Conservation (phyloP, 176 grass and related monocot genomes). For the Paspalum vaginatum region DNA sequence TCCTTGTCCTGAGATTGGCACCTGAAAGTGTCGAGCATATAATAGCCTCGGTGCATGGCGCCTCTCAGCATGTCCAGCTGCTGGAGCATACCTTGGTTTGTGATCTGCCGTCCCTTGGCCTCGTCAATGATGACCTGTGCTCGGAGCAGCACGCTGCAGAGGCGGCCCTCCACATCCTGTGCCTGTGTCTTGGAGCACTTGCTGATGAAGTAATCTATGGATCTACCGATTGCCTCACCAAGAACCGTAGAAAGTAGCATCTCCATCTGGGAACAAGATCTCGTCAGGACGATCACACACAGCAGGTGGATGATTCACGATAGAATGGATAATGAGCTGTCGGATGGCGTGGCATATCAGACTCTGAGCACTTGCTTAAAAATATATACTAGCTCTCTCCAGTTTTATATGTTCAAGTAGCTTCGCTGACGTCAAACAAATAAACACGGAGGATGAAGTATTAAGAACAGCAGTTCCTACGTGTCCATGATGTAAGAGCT, state of each 20-base stretch:
- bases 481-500: too few relatives aligned
- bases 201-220: background rate
- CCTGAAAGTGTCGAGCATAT: conserved; percentile 16
- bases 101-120: background rate
- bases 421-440: too few relatives aligned
- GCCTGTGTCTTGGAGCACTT: background rate
- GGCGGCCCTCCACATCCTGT: background rate
- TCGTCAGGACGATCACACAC: background rate
- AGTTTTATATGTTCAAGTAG: background rate
- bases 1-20: background rate
- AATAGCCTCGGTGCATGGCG: conserved; percentile 1
- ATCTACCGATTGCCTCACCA: background rate
- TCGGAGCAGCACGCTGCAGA: background rate
- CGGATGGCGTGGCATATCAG: background rate
- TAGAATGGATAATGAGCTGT: background rate
- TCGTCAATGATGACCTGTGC: background rate
- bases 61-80: conserved; percentile 6
- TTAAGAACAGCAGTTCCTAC: too few relatives aligned
- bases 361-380: background rate
- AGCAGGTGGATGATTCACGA: background rate
- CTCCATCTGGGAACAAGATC: background rate
- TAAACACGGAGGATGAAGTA: too few relatives aligned
- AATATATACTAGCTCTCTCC: background rate
- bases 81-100: background rate
- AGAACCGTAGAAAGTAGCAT: background rate